Evolutionary conservation across 2,329 filamentous ascomycete species (phyloP).

Genomic region (Hirsutella minnesotensis): DNA sequence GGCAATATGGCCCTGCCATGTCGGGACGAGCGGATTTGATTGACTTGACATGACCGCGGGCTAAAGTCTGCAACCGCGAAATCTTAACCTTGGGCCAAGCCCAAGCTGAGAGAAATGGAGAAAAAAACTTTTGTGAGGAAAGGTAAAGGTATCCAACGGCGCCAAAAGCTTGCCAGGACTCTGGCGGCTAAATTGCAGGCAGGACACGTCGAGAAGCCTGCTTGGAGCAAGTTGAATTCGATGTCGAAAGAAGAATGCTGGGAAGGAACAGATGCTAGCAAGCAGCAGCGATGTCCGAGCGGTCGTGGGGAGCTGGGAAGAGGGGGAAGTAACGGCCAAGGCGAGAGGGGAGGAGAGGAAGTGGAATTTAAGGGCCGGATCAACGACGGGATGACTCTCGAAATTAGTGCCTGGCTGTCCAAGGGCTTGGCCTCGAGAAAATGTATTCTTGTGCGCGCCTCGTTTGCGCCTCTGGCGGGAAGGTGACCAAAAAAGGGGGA

Average conservation of each 20-base stretch:
- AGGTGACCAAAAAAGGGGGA: too few relatives aligned
- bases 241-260: background rate
- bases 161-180: constrained; percentile 1
- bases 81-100: constrained; percentile 1
- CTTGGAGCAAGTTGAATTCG: background rate
- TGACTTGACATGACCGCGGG: constrained; percentile 15
- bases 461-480: too few relatives aligned
- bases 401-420: too few relatives aligned
- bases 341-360: too few relatives aligned
- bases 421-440: too few relatives aligned
- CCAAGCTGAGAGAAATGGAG: background rate
- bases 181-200: background rate
- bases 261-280: too few relatives aligned
- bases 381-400: too few relatives aligned
- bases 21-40: constrained; percentile 39
- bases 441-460: too few relatives aligned
- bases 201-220: background rate
- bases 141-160: background rate
- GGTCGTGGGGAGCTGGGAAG: background rate
- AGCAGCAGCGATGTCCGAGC: background rate
- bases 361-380: background rate
- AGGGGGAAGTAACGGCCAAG: too few relatives aligned
- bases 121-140: background rate
- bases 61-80: constrained; percentile 1
- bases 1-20: constrained; percentile 55